Percentiles rank a stretch among this genome's conserved stretches.
phyloP scores from a whole-genome alignment of 2,329 filamentous ascomycete genomes.

The Aspergillus brunneoviolaceus region DNA sequence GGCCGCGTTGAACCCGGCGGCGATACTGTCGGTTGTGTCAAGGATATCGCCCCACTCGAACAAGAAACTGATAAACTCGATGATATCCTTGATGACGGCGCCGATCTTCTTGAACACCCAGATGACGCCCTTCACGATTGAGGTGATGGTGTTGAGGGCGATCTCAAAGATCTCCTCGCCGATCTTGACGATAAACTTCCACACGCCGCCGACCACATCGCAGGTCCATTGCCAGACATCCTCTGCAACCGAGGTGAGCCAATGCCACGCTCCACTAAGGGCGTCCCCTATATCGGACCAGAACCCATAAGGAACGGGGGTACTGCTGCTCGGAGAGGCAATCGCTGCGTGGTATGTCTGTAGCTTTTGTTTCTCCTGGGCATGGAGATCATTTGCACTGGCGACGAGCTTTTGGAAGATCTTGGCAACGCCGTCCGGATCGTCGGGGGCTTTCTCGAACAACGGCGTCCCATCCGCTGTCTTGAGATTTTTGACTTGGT shows the following conservation, averaged over 20 bases:
- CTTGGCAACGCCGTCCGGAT: not conserved
- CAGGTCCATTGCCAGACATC: not conserved
- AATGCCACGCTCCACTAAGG: not conserved
- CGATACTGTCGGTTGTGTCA: not conserved
- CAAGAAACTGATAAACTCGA: not conserved
- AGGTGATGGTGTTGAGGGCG: not conserved
- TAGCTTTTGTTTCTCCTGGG: not conserved
- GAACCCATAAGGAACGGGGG: not conserved
- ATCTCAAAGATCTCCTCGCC: not conserved
- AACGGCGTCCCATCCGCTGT: not conserved
- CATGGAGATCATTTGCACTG: not conserved
- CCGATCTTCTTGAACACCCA: not conserved
- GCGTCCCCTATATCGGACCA: not conserved
- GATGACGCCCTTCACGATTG: not conserved
- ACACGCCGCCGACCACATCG: not conserved
- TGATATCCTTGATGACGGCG: not conserved
- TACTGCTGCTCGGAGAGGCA: not conserved
- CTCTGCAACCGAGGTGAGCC: not conserved
- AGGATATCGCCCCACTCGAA: not conserved
- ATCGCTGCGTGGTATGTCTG: not conserved
- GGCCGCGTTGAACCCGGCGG: not conserved
- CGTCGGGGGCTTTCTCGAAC: not conserved
- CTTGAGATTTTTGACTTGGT: not conserved
- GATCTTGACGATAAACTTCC: not conserved
- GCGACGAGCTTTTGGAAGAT: not conserved